These are phyloP conservation scores for Solanum boliviense DNA, from an alignment of 257 asterid genomes.

Conservation along the genomic window DNA sequence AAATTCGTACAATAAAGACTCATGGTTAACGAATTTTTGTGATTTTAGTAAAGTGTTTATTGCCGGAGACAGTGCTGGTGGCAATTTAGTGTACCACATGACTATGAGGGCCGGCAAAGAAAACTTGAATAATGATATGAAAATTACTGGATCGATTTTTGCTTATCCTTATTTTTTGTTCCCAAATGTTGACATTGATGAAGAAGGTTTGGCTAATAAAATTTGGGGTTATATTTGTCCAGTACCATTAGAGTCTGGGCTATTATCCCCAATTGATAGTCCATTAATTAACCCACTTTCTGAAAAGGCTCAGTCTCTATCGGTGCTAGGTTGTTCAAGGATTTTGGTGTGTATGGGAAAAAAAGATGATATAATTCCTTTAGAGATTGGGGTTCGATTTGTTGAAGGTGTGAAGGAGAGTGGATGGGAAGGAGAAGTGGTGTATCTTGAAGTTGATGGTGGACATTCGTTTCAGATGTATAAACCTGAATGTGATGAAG, in stretches of 20 bases:
- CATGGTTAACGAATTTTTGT: slow-evolving; percentile 8
- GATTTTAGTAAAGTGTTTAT: slow-evolving; percentile 13
- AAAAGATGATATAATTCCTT: not conserved
- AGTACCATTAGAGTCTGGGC: not conserved
- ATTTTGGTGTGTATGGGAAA: not conserved
- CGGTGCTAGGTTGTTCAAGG: not conserved
- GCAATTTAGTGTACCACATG: slow-evolving; percentile 9
- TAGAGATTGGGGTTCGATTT: not conserved
- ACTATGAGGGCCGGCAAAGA: not conserved
- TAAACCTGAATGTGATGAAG: slow-evolving; percentile 8
- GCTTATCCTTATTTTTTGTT: slow-evolving; percentile 10
- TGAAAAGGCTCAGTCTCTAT: not conserved
- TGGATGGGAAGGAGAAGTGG: slow-evolving; percentile 44
- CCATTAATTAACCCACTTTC: not conserved
- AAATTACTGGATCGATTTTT: slow-evolving; percentile 8
- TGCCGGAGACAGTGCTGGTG: slow-evolving; percentile 26
- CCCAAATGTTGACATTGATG: not conserved
- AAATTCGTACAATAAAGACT: not conserved
- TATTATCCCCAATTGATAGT: not conserved
- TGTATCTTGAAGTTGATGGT: slow-evolving; percentile 33
- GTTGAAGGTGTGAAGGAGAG: slow-evolving; percentile 12
- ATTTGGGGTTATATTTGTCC: not conserved
- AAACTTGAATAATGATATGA: not conserved
- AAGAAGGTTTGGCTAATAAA: not conserved
- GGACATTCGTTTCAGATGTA: slow-evolving; percentile 19